Base-by-base conservation (phyloP, 495 filamentous ascomycete genomes). In the Neurospora sp. region DNA sequence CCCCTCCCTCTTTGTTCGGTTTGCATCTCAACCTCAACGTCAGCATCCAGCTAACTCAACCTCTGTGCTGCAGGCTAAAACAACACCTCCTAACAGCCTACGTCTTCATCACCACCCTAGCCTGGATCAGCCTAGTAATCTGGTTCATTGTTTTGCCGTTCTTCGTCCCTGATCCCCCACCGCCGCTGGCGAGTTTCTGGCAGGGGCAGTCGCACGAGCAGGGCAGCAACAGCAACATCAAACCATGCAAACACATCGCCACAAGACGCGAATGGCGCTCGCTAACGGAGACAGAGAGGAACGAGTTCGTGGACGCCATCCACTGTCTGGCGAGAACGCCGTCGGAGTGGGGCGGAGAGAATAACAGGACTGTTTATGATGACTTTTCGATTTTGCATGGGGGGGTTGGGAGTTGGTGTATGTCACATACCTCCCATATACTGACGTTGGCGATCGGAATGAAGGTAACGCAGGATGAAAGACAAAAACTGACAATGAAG, bases 351-450 rank as follows among this genome's bases (percentile, higher is more conserved):
- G 27, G n/a, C n/a, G n/a, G 20, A 1, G n/a, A 20, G 20, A 54
- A 31, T 8, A 72, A 72, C 12, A 6, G 20, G 18, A 72, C 71
- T 16, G 11, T 72, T 35, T 72, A 72, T 12, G 71, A 72, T 44
- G 71, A 72, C 3, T 72, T 72, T 23, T 11, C 71, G 23, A 62
- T 72, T 60, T 38, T 72, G 3, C 71, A 72, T 54, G 71, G 71
- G 12, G 71, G 71, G 3, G 9, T 72, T 31, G 71, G 71, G 71
- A 5, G 2, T 35, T 72, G 71, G 71, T 72, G 71, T 44, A 62
- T 31, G 27, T n/a, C n/a, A n/a, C n/a, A n/a, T n/a, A n/a, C n/a
- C n/a, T n/a, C n/a, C n/a, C n/a, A n/a, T n/a, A n/a, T n/a, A n/a
- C n/a, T n/a, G n/a, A n/a, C n/a, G 27, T 31, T 2, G 27, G 27